Evolutionary conservation across 2,329 filamentous ascomycete species (phyloP), one percentile per base, ranked within the genome.

Genomic region (Penicillium sp.): DNA sequence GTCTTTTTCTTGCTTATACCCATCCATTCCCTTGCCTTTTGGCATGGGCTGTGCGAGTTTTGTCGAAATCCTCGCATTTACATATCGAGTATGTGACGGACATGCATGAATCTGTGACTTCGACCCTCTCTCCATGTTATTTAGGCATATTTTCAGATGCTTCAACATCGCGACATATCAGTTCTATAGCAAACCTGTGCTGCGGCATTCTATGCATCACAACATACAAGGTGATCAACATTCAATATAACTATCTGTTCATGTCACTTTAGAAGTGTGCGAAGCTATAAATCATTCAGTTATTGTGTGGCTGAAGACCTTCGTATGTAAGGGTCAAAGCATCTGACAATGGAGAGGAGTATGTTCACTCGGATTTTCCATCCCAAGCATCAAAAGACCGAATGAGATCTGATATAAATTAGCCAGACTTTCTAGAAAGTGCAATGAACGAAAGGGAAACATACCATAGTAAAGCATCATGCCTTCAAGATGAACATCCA

Each of bases 381-480:
- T 65, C 49, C 66, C 67, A 69, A 10, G 41, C 45, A 54, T 71
- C 68, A 16, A 71, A 71, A 12, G 65, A 64, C 9, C 68, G 68
- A 46, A 71, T 70, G 7, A 71, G 57, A 53, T 70, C 69, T 71
- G 42, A 7, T 35, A 18, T 37, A 51, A 32, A 46, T 60, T 50
- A 57, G 47, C 16, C 16, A 44, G 8, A n/a, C 3, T 6, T 34
- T 10, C 23, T 9, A 6, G 6, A n/a, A 29, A 2, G 10, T 4
- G 25, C 6, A 40, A 31, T 4, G 35, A 39, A 34, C 12, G 7
- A 40, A 16, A 29, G 21, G 18, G 50, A 31, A 35, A 59, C 61
- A 52, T 63, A 76, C 72, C 74, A 50, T 77, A 77, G 57, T 78
- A 76, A 27, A 77, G 58, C 62, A 72, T 72, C 52, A 77, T 68